Percentiles rank a stretch among this genome's conserved stretches.
Conservation (phyloP, 345 rosid species). For the Heritiera littoralis region DNA sequence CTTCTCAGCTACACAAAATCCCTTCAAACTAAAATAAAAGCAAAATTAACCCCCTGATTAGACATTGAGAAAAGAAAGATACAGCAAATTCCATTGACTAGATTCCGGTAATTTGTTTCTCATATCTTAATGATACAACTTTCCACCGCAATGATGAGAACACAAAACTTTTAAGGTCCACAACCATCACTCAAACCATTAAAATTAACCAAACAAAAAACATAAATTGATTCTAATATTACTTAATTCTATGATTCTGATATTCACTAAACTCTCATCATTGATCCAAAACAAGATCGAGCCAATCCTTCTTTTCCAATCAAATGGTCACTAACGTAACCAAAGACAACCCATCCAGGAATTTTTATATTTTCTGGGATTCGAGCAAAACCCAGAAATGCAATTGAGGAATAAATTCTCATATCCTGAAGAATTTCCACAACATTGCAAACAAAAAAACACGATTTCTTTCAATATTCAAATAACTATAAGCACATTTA, state of each 20-base stretch:
- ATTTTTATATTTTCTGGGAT: background rate
- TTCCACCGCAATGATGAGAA: background rate
- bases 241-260: background rate
- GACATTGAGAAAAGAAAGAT: background rate
- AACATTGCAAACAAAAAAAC: background rate
- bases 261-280: background rate
- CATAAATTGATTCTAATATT: background rate
- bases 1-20: slow-evolving; percentile 37
- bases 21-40: slow-evolving; percentile 32
- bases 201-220: background rate
- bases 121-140: background rate
- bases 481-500: background rate
- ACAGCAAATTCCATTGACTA: background rate
- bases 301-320: background rate
- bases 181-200: background rate
- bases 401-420: background rate
- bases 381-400: background rate
- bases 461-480: background rate
- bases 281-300: background rate
- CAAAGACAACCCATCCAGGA: slow-evolving; percentile 3
- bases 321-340: background rate
- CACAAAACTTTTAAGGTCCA: background rate
- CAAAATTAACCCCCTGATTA: background rate
- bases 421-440: background rate
- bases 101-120: background rate